Evolutionary conservation across 345 rosid genomes (phyloP), one percentile per base, ranked within the genome.

Genomic region (Erysimum cheiranthoides): DNA sequence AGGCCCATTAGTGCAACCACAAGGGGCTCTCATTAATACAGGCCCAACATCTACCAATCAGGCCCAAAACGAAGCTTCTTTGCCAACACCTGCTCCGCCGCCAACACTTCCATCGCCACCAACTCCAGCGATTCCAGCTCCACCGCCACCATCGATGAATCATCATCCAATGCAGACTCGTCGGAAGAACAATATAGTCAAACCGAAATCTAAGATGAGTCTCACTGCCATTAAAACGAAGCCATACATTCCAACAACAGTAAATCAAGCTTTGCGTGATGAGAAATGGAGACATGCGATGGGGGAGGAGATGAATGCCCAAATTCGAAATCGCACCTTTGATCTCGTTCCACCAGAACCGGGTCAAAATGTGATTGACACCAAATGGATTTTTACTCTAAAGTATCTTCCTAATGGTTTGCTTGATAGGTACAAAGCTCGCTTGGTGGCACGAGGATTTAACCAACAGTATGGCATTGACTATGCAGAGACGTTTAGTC

Each of bases 221-320:
- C 18, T 45, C 51, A 14, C 51, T 3, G 21, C 21, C 17, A 14
- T 3, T 2, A 14, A 3, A 8, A 4, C 16, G 2, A 46, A 46
- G 7, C 51, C 8, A 0, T 0, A n/a, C 1, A 8, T 16, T 0
- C 52, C 27, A 0, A 17, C 3, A 0, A 11, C 27, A 1, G 3
- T 16, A 5, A 2, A 8, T 2, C 52, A 47, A 17, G 25, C 52
- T 0, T 16, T 47, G 52, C 21, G 25, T 2, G 52, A 17, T 8
- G 11, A 2, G 0, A 8, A 47, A 0, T 47, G 52, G 27, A 2
- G 25, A 0, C 2, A 7, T 17, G 11, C 52, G 0, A 47, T 47
- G 27, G 4, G 27, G 1, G 27, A 17, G 0, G 27, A 47, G 0
- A 2, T 47, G 0, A 47, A 47, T 47, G 25, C 52, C 1, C 4